phyloP scores from a whole-genome alignment of 768 basidiomycete genomes.

The Pleurotus ostreatus region DNA sequence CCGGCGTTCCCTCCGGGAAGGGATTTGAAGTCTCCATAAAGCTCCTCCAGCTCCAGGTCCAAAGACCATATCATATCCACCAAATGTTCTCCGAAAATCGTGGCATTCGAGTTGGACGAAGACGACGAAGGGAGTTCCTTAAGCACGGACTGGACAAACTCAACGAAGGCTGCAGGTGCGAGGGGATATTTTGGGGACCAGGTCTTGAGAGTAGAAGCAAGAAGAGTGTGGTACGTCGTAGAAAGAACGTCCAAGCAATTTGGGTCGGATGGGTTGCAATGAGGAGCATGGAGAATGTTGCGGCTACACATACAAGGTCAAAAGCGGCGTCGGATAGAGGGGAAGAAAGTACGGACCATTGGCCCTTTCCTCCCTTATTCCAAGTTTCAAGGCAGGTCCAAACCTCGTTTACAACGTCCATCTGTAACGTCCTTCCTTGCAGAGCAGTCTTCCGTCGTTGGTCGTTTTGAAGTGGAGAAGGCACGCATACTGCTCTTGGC shows the following conservation, averaged over 20 bases:
- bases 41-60: conserved; percentile 74
- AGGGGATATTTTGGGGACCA: conserved; percentile 49
- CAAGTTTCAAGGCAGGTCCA: conserved; percentile 48
- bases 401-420: conserved; percentile 60
- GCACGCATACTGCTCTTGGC: not conserved
- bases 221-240: conserved; percentile 65
- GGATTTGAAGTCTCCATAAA: conserved; percentile 50
- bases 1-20: conserved; percentile 28
- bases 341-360: conserved; percentile 43
- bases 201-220: conserved; percentile 53
- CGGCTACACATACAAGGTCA: conserved; percentile 39
- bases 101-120: conserved; percentile 38
- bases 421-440: conserved; percentile 18
- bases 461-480: not conserved
- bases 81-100: conserved; percentile 61
- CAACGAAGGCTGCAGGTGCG: conserved; percentile 46
- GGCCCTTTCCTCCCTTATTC: conserved; percentile 54
- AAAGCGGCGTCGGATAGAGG: conserved; percentile 14
- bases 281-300: conserved; percentile 53
- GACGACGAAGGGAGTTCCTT: conserved; percentile 63
- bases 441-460: not conserved
- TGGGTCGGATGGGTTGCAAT: conserved; percentile 54
- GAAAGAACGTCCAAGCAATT: conserved; percentile 52
- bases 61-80: conserved; percentile 82
- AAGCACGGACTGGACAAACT: conserved; percentile 63